These are phyloP conservation scores for Draba incana DNA, from an alignment of 345 rosid species.

Conservation along the genomic window DNA sequence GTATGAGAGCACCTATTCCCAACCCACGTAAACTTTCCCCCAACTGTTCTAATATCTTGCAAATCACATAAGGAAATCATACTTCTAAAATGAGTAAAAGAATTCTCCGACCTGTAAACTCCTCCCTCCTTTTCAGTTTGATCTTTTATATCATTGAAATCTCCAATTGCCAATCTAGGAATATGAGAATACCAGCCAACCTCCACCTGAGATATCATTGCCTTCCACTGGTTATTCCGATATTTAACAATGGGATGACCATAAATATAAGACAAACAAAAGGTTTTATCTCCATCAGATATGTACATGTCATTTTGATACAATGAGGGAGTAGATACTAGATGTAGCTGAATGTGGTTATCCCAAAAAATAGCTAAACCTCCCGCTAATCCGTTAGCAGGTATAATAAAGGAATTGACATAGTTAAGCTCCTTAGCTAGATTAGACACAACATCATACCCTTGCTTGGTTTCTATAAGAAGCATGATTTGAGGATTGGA, in stretches of 20 bases:
- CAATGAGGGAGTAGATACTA: no score
- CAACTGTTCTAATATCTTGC: background rate
- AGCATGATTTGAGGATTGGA: background rate
- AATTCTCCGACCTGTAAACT: background rate
- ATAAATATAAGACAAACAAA: no score
- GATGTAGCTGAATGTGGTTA: background rate
- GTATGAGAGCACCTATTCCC: background rate
- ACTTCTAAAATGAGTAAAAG: accelerated
- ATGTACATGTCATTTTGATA: no score
- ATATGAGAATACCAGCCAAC: accelerated
- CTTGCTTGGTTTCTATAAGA: background rate
- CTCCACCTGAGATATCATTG: background rate
- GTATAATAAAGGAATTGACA: background rate
- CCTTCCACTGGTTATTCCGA: background rate
- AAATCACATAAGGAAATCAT: background rate
- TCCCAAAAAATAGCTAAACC: background rate
- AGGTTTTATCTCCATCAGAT: no score
- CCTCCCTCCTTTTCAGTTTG: background rate
- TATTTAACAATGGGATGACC: background rate
- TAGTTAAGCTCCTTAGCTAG: background rate
- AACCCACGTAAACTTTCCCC: background rate
- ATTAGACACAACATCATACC: background rate
- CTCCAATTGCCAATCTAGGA: background rate
- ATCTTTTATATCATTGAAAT: background rate
- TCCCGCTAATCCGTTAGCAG: background rate